Percentiles rank a stretch among this genome's conserved stretches.
These are phyloP conservation scores for Entrophospora sp. DNA, from an alignment of 192 early-diverging fungal species.

Conservation along the genomic window DNA sequence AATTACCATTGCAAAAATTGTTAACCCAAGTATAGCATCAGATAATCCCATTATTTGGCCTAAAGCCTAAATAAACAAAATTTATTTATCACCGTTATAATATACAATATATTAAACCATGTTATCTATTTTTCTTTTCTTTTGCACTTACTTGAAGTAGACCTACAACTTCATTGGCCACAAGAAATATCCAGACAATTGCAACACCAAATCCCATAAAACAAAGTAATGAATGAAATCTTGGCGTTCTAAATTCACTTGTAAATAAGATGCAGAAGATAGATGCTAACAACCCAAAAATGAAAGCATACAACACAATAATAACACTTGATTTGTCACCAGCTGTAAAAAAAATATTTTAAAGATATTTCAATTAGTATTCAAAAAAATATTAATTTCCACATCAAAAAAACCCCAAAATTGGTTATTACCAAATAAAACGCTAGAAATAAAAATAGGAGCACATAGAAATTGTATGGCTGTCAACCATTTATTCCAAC, in stretches of 20 bases:
- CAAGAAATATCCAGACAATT: constrained; percentile 78
- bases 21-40: constrained; percentile 74
- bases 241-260: constrained; percentile 29
- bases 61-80: constrained; percentile 47
- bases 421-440: constrained; percentile 25
- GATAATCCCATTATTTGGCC: constrained; percentile 68
- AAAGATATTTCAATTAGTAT: too few relatives aligned
- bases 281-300: constrained; percentile 24
- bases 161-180: constrained; percentile 86
- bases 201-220: constrained; percentile 70
- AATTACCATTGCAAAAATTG: constrained; percentile 83
- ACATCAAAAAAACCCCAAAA: neutral
- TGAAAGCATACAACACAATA: constrained; percentile 23
- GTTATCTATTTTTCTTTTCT: too few relatives aligned
- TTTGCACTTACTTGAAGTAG: constrained; percentile 54
- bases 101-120: too few relatives aligned
- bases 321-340: constrained; percentile 21
- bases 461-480: constrained; percentile 46
- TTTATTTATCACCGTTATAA: too few relatives aligned
- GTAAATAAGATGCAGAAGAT: constrained; percentile 27
- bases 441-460: constrained; percentile 43
- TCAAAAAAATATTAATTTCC: neutral
- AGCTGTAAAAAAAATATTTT: constrained; percentile 10
- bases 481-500: constrained; percentile 48
- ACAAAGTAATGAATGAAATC: constrained; percentile 38